Percentiles rank a stretch among this genome's conserved stretches.
Conservation (phyloP, 768 basidiomycete genomes). For the Kockovaella imperatae region DNA sequence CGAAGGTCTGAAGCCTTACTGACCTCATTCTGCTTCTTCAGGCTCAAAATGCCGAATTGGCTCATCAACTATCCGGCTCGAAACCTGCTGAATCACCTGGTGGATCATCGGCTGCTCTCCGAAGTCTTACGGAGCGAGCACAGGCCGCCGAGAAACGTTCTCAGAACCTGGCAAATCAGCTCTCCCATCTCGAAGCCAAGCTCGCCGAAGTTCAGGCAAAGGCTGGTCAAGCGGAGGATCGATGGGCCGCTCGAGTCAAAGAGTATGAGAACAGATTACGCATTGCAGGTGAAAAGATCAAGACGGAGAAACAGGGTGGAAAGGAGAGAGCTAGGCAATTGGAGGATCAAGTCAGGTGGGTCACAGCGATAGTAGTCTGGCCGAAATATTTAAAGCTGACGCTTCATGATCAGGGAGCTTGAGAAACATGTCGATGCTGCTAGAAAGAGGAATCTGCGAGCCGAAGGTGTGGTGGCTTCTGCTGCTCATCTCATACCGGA, state of each 20-base stretch:
- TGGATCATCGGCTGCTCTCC: slow-evolving; percentile 62
- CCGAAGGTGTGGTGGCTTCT: slow-evolving; percentile 35
- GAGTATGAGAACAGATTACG: slow-evolving; percentile 78
- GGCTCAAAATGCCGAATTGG: slow-evolving; percentile 67
- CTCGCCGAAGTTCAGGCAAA: slow-evolving; percentile 66
- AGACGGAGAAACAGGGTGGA: slow-evolving; percentile 84
- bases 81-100: slow-evolving; percentile 50
- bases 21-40: slow-evolving; percentile 33
- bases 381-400: background rate
- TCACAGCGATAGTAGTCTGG: background rate
- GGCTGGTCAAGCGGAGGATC: slow-evolving; percentile 63
- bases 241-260: slow-evolving; percentile 92
- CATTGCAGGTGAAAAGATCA: slow-evolving; percentile 81
- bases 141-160: slow-evolving; percentile 80
- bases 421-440: slow-evolving; percentile 71
- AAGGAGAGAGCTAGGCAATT: slow-evolving; percentile 58
- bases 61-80: slow-evolving; percentile 58
- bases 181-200: slow-evolving; percentile 75
- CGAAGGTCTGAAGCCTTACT: background rate
- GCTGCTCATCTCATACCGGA: slow-evolving; percentile 22
- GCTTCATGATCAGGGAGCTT: slow-evolving; percentile 52
- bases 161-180: slow-evolving; percentile 75
- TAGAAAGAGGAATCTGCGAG: slow-evolving; percentile 55
- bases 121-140: slow-evolving; percentile 63
- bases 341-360: slow-evolving; percentile 41